Conservation (phyloP, 192 early-diverging fungal genomes). For the Coemansia nantahalensis region DNA sequence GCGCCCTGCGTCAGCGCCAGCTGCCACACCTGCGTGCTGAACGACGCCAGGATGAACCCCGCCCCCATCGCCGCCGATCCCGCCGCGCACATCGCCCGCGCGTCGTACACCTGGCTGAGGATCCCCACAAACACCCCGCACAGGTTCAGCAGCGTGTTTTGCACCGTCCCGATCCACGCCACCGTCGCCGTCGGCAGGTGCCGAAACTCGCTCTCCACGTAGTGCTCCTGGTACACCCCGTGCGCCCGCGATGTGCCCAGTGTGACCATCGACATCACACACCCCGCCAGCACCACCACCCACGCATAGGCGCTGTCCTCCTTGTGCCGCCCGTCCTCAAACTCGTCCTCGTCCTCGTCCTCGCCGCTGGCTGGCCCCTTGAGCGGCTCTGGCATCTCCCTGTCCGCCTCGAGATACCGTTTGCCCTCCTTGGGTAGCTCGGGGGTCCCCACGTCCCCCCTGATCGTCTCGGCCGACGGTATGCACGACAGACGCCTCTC, state of each 20-base stretch:
- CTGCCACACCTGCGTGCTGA: conserved; percentile 54
- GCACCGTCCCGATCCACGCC: conserved; percentile 51
- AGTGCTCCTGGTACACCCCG: conserved; percentile 52
- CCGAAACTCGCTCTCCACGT: conserved; percentile 31
- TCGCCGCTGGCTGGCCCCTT: neutral
- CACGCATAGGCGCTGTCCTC: conserved; percentile 42
- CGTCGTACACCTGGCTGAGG: conserved; percentile 31
- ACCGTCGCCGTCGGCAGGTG: conserved; percentile 18
- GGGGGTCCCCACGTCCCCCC: too few relatives aligned
- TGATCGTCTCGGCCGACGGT: too few relatives aligned
- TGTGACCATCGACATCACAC: conserved; percentile 42
- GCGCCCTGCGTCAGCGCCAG: conserved; percentile 50
- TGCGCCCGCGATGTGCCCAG: conserved; percentile 41
- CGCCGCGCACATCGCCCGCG: conserved; percentile 21
- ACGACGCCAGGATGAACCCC: conserved; percentile 48
- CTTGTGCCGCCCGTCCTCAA: conserved; percentile 2
- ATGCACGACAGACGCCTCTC: too few relatives aligned
- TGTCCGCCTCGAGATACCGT: too few relatives aligned
- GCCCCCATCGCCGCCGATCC: conserved; percentile 26
- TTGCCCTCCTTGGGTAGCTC: too few relatives aligned
- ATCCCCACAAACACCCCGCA: conserved; percentile 45
- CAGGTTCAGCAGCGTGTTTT: conserved; percentile 43
- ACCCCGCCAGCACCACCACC: conserved; percentile 37
- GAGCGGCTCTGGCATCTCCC: too few relatives aligned
- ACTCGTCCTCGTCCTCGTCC: conserved; percentile 2